Conservation (phyloP, 148 eudicot species). For the Amaranthus cruentus region DNA sequence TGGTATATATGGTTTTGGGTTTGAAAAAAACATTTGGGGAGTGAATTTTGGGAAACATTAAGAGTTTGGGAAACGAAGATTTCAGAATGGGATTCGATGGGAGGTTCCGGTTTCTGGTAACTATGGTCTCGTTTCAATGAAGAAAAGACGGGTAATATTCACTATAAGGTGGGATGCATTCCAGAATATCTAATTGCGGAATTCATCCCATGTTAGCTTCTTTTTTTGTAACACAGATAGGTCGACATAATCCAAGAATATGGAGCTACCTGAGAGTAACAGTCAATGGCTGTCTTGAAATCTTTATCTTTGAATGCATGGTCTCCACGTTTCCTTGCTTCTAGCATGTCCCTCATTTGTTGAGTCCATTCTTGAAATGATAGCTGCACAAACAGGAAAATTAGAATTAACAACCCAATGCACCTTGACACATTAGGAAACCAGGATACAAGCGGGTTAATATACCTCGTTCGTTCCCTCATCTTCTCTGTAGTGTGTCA, state of each 20-base stretch:
- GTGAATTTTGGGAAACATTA: no score
- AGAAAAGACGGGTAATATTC: background rate
- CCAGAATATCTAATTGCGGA: background rate
- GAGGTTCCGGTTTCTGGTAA: no score
- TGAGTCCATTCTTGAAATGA: constrained; percentile 98
- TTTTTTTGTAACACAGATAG: background rate
- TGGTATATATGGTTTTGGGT: no score
- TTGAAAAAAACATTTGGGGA: no score
- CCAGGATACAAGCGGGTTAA: background rate
- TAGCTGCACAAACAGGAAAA: constrained; percentile 37
- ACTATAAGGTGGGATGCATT: background rate
- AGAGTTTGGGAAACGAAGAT: no score
- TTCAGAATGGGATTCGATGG: no score
- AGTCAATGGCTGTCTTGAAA: constrained; percentile 68
- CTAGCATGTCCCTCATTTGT: constrained; percentile 85
- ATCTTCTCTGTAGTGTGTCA: constrained; percentile 69
- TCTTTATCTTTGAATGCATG: constrained; percentile 75
- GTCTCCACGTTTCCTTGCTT: constrained; percentile 85
- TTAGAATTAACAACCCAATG: background rate
- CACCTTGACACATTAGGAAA: background rate
- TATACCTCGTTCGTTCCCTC: constrained; percentile 93
- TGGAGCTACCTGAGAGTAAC: constrained; percentile 69
- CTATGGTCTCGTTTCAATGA: background rate
- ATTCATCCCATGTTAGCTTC: background rate
- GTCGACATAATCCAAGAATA: constrained; percentile 5